These are phyloP conservation scores for Xylaria sp. DNA, from an alignment of 2,329 filamentous ascomycete genomes.

Conservation along the genomic window DNA sequence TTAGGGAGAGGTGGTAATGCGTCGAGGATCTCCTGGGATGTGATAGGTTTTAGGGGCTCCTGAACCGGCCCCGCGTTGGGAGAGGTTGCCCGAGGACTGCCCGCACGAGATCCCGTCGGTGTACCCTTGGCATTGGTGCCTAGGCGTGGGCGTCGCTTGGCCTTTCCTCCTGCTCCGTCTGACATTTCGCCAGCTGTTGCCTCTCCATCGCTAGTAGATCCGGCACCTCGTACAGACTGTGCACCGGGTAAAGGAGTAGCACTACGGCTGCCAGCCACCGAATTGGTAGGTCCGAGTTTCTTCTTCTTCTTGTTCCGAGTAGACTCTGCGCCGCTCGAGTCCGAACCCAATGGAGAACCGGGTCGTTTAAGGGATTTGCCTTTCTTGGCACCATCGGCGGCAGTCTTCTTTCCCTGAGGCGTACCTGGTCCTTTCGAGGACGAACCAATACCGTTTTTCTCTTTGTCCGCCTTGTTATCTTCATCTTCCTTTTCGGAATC, in stretches of 20 bases:
- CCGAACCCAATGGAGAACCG: constrained; percentile 87
- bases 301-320: constrained; percentile 81
- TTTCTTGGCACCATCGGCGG: constrained; percentile 63
- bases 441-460: constrained; percentile 64
- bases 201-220: constrained; percentile 77
- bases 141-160: constrained; percentile 61
- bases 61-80: constrained; percentile 44
- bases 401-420: constrained; percentile 61
- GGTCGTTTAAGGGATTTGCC: constrained; percentile 79
- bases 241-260: constrained; percentile 64
- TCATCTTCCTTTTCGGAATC: constrained; percentile 57
- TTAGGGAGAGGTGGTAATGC: constrained; percentile 60
- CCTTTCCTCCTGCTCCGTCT: constrained; percentile 61
- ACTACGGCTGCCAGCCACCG: constrained; percentile 63
- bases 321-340: constrained; percentile 92
- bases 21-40: constrained; percentile 65
- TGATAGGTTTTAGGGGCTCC: constrained; percentile 51
- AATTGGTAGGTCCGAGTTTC: constrained; percentile 50
- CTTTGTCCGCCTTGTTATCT: constrained; percentile 55
- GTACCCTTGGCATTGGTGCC: constrained; percentile 60
- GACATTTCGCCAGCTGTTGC: constrained; percentile 76
- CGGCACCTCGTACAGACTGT: constrained; percentile 61
- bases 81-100: constrained; percentile 64
- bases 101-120: constrained; percentile 69
- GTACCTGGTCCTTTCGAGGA: constrained; percentile 76